Base-by-base conservation (phyloP, 306 rosid species). In the Phaseolus lunatus region DNA sequence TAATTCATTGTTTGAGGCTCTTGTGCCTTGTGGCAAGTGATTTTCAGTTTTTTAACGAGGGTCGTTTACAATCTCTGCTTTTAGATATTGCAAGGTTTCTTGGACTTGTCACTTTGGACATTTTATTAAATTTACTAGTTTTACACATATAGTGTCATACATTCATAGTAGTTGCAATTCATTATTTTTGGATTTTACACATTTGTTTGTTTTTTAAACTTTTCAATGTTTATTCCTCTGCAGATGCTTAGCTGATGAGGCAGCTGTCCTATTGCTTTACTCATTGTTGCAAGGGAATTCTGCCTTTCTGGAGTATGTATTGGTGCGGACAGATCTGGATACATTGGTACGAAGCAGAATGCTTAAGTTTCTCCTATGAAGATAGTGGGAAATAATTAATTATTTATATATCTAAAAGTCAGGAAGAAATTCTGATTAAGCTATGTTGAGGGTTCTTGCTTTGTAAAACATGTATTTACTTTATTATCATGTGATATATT, bases 311-410 rank as follows among this genome's bases (percentile, higher is more conserved):
- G 99, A 96, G 83, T 96, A 96, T 78, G 99, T 92, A 45, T 88
- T 96, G 90, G 99, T 96, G 86, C 97, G 99, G 85, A 96, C 97
- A 80, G 99, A 96, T 90, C 47, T 92, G 87, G 98, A 96, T 84
- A 96, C 98, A 59, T 80, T 96, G 99, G 99, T 96, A 96, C 49
- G 96, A 29, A 47, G 50, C 73, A 44, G 47, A 41, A 84, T 67
- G 23, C 82, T 84, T 66, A 69, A 76, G 71, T 72, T 64, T 80
- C 70, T 78, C 50, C 63, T 29, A 26, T 52, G 48, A 37, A 52
- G 35, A 73, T 63, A 61, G 4, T 75, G 58, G 31, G 59, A 33
- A 77, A 72, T 27, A 48, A 67, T 75, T 75, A 20, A 39, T 70
- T 77, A 64, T 70, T 76, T 68, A 26, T 45, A 67, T 56, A 9